Base-by-base conservation (phyloP, 2,329 filamentous ascomycete species). In the Claviceps africana region DNA sequence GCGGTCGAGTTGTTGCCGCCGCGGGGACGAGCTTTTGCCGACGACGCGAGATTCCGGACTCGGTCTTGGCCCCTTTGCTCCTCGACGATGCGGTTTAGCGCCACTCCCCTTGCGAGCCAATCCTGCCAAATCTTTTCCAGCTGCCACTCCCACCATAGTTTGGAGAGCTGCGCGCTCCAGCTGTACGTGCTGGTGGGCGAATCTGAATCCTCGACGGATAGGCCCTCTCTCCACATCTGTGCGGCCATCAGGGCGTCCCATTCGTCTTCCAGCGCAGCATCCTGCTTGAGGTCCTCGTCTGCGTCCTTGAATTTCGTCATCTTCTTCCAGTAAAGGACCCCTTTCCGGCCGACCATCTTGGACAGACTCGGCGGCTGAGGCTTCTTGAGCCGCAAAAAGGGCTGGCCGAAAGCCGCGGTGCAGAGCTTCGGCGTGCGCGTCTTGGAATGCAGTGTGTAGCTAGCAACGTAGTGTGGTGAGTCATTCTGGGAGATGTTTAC, bases 301-400 rank as follows among this genome's bases (percentile, higher is more conserved):
- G 79, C 58, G 7, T 66, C 59, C 9, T 70, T 55, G 1, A 71
- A 59, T 17, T 60, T 60, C 47, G 67, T 54, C 13, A 75, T 63
- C 17, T 72, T 66, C 45, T 62, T 62, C 44, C 72, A 65, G n/a
- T 74, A 73, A 40, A 67, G 62, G 4, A 61, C 55, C 19, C 75
- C 64, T 59, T 78, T 79, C 48, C 77, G 68, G 10, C 72, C 68
- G 2, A 90, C 59, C 17, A 83, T 72, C 9, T 75, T 68, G n/a
- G 73, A 76, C 21, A 90, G 65, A n/a, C 67, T 65, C 0, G 63
- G 61, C 2, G 82, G 76, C 63, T 89, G 83, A 4, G 82, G 81
- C 63, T 85, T 86, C 56, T 70, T 74, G 45, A 83, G 66, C 37
- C 86, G 79, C 30, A 91, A 64, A 60, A 89, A 84, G 0, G 84